Conservation (phyloP, 257 asterid genomes). For the Solanum etuberosum region DNA sequence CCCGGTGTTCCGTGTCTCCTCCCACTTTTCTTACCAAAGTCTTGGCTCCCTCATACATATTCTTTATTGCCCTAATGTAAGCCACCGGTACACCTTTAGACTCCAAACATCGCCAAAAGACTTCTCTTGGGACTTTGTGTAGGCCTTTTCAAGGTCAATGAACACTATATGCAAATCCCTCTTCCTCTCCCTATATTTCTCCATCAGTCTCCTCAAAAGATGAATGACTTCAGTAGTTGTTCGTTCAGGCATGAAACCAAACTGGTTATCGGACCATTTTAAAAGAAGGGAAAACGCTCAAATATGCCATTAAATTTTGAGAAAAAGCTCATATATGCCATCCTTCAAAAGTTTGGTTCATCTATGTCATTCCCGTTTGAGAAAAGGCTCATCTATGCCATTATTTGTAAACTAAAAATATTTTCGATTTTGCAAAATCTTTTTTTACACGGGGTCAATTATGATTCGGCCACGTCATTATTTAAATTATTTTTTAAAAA, state of each 20-base stretch:
- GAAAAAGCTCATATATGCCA: no score
- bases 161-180: not conserved
- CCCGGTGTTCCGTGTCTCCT: not conserved
- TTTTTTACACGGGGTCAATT: no score
- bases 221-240: not conserved
- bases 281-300: not conserved
- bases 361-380: no score
- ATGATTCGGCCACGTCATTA: no score
- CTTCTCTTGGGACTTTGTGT: not conserved
- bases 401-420: no score
- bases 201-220: not conserved
- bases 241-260: not conserved
- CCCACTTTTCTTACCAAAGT: not conserved
- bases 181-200: not conserved
- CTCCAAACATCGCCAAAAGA: not conserved
- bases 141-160: not conserved
- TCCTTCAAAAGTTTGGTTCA: no score
- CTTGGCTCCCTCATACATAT: not conserved
- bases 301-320: no score
- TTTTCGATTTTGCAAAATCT: no score
- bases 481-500: no score
- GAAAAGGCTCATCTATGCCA: no score
- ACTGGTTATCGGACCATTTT: not conserved
- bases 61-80: not conserved
- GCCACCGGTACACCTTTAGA: not conserved